Percentiles rank a stretch among this genome's conserved stretches.
Evolutionary conservation across 2,329 filamentous ascomycete genomes (phyloP).

Genomic region (Aspergillus sp.): DNA sequence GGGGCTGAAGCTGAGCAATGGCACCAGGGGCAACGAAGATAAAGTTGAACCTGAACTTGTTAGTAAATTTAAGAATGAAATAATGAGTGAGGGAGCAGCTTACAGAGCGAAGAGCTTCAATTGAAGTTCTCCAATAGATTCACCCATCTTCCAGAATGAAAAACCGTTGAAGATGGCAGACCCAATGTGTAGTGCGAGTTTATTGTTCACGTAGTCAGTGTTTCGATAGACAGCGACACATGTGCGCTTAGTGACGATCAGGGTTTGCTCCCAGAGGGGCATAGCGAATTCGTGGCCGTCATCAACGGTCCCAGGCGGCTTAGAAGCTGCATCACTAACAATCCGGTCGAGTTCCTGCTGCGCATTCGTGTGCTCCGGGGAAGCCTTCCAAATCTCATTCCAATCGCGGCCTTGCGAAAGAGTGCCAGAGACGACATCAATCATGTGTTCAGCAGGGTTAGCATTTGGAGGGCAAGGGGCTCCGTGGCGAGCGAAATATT

Average conservation of each 20-base stretch:
- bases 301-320: conserved; percentile 50
- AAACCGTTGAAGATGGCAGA: conserved; percentile 55
- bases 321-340: conserved; percentile 51
- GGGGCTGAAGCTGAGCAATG: conserved; percentile 61
- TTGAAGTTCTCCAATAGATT: conserved; percentile 68
- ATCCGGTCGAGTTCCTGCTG: conserved; percentile 68
- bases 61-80: not conserved
- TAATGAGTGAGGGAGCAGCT: not conserved
- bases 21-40: conserved; percentile 57
- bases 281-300: conserved; percentile 67
- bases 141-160: conserved; percentile 70
- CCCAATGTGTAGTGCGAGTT: conserved; percentile 60
- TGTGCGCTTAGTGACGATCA: conserved; percentile 68
- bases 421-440: conserved; percentile 53
- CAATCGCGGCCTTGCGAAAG: conserved; percentile 63
- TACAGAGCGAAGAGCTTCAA: conserved; percentile 70
- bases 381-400: conserved; percentile 72
- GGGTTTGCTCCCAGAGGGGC: conserved; percentile 64
- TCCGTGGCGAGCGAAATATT: conserved; percentile 69
- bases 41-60: conserved; percentile 53
- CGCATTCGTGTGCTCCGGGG: conserved; percentile 61
- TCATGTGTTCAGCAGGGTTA: conserved; percentile 66
- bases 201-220: conserved; percentile 68
- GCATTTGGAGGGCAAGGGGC: conserved; percentile 65
- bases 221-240: conserved; percentile 70